A percentile compares a stretch with the other conserved stretches of the same genome.
phyloP scores from a whole-genome alignment of 495 filamentous ascomycete genomes.

The Podospora australis region DNA sequence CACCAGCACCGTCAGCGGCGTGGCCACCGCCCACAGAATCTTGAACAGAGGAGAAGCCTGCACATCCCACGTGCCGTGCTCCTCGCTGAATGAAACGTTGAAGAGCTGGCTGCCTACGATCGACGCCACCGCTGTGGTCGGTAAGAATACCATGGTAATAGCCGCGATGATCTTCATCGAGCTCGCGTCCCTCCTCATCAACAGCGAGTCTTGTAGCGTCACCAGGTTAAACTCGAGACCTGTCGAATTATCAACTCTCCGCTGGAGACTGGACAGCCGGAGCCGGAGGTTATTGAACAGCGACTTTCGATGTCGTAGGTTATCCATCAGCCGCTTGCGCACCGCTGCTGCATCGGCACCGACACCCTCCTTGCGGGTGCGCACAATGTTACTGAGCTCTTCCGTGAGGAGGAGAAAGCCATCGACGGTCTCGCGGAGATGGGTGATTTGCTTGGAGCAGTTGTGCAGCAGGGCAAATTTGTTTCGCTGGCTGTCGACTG shows the following conservation, averaged over 20 bases:
- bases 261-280: constrained; percentile 12
- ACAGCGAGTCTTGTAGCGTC: constrained; percentile 12
- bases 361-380: neutral
- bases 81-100: neutral
- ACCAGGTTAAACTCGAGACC: constrained; percentile 18
- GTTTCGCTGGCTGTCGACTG: neutral
- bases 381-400: neutral
- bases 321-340: constrained; percentile 1
- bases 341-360: neutral
- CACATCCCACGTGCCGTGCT: neutral
- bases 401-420: neutral
- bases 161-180: constrained; percentile 16
- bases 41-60: neutral
- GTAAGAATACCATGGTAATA: constrained; percentile 18
- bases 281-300: constrained; percentile 13
- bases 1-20: constrained; percentile 1
- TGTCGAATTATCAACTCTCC: constrained; percentile 12
- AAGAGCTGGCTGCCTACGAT: constrained; percentile 15
- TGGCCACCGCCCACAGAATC: neutral
- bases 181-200: constrained; percentile 11
- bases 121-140: constrained; percentile 13
- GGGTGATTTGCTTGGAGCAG: constrained; percentile 10
- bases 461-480: constrained; percentile 14
- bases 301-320: constrained; percentile 2
- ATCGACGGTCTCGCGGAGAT: constrained; percentile 10